Evolutionary conservation across 192 early-diverging fungal species (phyloP).

Genomic region (Anaeromyces robustus): DNA sequence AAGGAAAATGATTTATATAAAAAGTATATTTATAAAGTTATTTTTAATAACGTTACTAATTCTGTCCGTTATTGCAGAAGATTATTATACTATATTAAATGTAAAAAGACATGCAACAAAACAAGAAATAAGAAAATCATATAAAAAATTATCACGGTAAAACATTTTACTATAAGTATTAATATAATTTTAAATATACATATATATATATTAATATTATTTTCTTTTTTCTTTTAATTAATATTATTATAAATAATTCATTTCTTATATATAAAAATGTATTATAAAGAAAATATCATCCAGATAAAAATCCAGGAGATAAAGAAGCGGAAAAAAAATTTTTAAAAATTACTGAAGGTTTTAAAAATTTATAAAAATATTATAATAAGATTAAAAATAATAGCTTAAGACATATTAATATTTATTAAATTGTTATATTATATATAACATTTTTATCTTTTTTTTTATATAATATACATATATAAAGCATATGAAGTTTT

Average conservation of each 20-base stretch:
- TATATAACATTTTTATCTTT: too few species aligned
- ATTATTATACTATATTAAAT: not conserved
- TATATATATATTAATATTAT: too few species aligned
- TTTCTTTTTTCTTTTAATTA: too few species aligned
- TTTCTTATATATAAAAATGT: too few species aligned
- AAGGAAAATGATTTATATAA: too few species aligned
- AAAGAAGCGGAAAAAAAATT: conserved; percentile 70
- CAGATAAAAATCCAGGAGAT: conserved; percentile 76
- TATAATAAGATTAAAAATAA: too few species aligned
- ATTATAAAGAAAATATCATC: conserved; percentile 12
- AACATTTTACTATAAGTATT: too few species aligned
- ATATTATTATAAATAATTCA: too few species aligned
- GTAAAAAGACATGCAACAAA: not conserved
- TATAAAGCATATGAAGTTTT: conserved; percentile 96
- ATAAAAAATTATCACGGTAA: not conserved
- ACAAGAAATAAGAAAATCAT: not conserved
- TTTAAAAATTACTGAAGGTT: conserved; percentile 69
- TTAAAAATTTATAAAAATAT: not conserved
- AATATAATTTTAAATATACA: too few species aligned
- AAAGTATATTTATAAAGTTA: not conserved
- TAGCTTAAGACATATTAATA: too few species aligned
- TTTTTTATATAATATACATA: too few species aligned
- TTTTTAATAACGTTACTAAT: not conserved
- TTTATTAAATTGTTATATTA: too few species aligned
- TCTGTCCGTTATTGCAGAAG: not conserved